A percentile compares a stretch with the other conserved stretches of the same genome.
Conservation (phyloP, 1,284 basidiomycete species). For the Moesziomyces sp. region DNA sequence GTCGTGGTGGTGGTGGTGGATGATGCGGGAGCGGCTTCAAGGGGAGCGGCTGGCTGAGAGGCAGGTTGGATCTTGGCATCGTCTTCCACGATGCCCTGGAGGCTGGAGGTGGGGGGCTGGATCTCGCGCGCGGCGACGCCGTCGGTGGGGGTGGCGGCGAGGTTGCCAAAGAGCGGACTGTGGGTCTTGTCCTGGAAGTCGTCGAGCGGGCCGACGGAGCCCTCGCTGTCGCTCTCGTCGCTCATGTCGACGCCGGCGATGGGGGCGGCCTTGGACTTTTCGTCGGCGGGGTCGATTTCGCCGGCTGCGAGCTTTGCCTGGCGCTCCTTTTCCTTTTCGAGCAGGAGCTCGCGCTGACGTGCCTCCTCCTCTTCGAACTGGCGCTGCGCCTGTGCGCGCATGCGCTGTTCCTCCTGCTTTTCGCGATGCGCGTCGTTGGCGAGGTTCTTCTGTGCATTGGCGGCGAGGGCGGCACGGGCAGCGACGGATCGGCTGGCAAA, state of each 20-base stretch:
- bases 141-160: slow-evolving; percentile 28
- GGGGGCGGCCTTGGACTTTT: slow-evolving; percentile 52
- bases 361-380: slow-evolving; percentile 61
- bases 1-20: slow-evolving; percentile 16
- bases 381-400: slow-evolving; percentile 48
- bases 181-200: slow-evolving; percentile 54
- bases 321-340: slow-evolving; percentile 52
- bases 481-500: slow-evolving; percentile 50
- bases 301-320: slow-evolving; percentile 50
- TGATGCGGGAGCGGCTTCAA: background rate
- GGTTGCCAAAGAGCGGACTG: slow-evolving; percentile 58
- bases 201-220: slow-evolving; percentile 38
- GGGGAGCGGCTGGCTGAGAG: background rate
- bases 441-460: slow-evolving; percentile 62
- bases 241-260: slow-evolving; percentile 64
- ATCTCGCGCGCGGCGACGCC: slow-evolving; percentile 34
- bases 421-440: slow-evolving; percentile 47
- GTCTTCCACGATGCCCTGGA: slow-evolving; percentile 31
- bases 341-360: slow-evolving; percentile 52
- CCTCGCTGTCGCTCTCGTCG: slow-evolving; percentile 65
- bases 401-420: slow-evolving; percentile 49
- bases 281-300: slow-evolving; percentile 26
- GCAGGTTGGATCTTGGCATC: slow-evolving; percentile 8
- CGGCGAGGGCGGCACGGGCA: slow-evolving; percentile 63
- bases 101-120: slow-evolving; percentile 23